A percentile compares a stretch with the other conserved stretches of the same genome.
Evolutionary conservation across 495 filamentous ascomycete species (phyloP).

Genomic region (Penicillium steckii): DNA sequence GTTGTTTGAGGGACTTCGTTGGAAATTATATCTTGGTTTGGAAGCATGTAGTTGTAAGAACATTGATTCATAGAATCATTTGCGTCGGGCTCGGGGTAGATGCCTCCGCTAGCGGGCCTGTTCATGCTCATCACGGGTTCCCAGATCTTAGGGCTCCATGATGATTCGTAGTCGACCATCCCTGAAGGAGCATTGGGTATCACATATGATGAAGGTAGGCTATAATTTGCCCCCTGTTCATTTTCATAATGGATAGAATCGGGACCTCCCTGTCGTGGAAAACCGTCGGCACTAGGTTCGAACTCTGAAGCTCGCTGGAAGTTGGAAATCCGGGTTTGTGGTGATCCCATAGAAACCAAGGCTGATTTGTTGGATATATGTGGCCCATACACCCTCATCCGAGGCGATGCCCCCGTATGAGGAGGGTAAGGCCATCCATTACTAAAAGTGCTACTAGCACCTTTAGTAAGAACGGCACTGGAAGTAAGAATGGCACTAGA

Average conservation of each 20-base stretch:
- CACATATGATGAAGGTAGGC: constrained; percentile 31
- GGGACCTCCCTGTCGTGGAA: constrained; percentile 22
- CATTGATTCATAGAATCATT: constrained; percentile 23
- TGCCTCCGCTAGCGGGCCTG: constrained; percentile 16
- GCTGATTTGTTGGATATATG: constrained; percentile 18
- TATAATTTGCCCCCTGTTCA: constrained; percentile 25
- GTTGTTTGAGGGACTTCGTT: constrained; percentile 19
- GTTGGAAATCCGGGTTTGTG: constrained; percentile 15
- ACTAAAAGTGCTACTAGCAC: no score
- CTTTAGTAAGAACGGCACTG: constrained; percentile 20
- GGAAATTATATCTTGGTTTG: constrained; percentile 22
- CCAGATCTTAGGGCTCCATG: constrained; percentile 33
- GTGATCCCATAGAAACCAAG: constrained; percentile 14
- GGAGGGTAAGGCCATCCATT: constrained; percentile 39
- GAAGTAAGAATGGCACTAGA: constrained; percentile 20
- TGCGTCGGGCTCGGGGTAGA: constrained; percentile 31
- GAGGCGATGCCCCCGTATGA: constrained; percentile 22
- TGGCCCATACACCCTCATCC: constrained; percentile 19
- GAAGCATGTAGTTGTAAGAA: constrained; percentile 29
- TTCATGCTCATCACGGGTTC: constrained; percentile 14
- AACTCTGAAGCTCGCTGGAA: constrained; percentile 27
- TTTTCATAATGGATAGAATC: constrained; percentile 34
- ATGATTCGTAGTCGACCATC: constrained; percentile 25
- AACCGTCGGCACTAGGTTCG: constrained; percentile 24
- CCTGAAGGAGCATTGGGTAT: constrained; percentile 25